Conservation (phyloP, 2,329 filamentous ascomycete species). For the Ophiostoma perfectum region DNA sequence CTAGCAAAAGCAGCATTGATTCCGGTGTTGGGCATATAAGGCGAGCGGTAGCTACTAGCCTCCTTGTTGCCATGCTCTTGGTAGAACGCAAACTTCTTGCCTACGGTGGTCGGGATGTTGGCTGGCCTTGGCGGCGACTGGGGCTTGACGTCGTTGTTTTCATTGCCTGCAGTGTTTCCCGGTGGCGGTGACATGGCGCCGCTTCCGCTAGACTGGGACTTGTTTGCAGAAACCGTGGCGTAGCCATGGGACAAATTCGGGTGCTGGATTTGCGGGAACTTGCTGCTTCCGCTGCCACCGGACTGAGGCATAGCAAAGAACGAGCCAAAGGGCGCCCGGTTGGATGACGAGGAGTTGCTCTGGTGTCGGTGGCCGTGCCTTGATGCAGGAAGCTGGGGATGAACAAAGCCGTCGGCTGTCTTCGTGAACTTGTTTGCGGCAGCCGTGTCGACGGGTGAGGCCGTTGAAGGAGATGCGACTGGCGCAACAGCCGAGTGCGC, state of each 20-base stretch:
- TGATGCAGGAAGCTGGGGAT: constrained; percentile 22
- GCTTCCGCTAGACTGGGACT: constrained; percentile 14
- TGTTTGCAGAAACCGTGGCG: constrained; percentile 18
- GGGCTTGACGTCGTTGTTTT: constrained; percentile 11
- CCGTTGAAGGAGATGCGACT: constrained; percentile 20
- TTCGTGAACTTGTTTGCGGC: constrained; percentile 46
- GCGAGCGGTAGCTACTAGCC: constrained; percentile 52
- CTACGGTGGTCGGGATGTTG: constrained; percentile 21
- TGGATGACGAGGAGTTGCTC: constrained; percentile 27
- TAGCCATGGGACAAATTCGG: constrained; percentile 27
- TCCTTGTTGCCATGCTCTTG: constrained; percentile 50
- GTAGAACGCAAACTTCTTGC: constrained; percentile 54
- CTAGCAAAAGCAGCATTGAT: constrained; percentile 13
- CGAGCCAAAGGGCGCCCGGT: constrained; percentile 29
- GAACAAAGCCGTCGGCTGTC: constrained; percentile 30
- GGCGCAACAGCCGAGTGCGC: not conserved
- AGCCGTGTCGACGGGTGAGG: constrained; percentile 20
- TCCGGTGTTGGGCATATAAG: constrained; percentile 44
- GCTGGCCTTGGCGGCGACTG: constrained; percentile 12
- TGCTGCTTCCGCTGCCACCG: constrained; percentile 17
- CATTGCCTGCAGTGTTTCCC: not conserved
- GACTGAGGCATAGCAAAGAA: constrained; percentile 25
- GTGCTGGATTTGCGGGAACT: constrained; percentile 28
- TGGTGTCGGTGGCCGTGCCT: constrained; percentile 23
- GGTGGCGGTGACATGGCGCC: constrained; percentile 17